These are phyloP conservation scores for Fusarium vanettenii DNA, from an alignment of 2,329 filamentous ascomycete species.

Conservation along the genomic window DNA sequence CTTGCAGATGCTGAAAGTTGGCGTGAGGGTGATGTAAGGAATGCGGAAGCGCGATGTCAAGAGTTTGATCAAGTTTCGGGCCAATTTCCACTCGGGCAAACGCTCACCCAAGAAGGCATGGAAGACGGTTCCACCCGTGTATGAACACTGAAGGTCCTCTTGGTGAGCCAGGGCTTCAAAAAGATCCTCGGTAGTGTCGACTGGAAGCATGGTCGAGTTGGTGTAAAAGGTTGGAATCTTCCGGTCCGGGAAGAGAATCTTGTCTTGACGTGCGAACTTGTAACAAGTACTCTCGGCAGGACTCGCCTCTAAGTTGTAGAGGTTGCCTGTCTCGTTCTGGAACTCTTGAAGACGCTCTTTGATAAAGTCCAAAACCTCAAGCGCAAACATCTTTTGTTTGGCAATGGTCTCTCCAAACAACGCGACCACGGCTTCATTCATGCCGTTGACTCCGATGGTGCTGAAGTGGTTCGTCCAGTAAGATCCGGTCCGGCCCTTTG, in stretches of 20 bases:
- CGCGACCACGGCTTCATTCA: constrained; percentile 30
- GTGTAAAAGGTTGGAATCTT: constrained; percentile 34
- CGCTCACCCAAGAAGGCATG: constrained; percentile 39
- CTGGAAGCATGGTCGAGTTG: constrained; percentile 40
- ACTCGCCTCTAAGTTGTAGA: constrained; percentile 38
- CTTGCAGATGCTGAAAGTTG: constrained; percentile 40
- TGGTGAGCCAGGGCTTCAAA: constrained; percentile 37
- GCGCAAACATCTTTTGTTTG: constrained; percentile 15
- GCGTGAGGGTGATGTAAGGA: constrained; percentile 38
- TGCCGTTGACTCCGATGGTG: constrained; percentile 38
- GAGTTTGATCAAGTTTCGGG: constrained; percentile 33
- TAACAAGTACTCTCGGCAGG: constrained; percentile 42
- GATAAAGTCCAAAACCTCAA: constrained; percentile 32
- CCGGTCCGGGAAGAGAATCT: constrained; percentile 19
- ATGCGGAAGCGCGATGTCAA: constrained; percentile 35
- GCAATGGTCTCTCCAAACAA: constrained; percentile 18
- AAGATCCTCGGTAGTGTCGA: constrained; percentile 36
- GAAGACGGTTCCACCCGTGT: constrained; percentile 40
- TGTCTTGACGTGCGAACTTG: constrained; percentile 36
- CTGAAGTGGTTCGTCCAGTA: constrained; percentile 42
- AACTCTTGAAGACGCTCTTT: constrained; percentile 35
- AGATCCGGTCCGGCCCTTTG: constrained; percentile 38
- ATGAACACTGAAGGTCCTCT: constrained; percentile 36
- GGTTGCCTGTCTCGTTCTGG: constrained; percentile 32
- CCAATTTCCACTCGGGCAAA: constrained; percentile 31